Percentiles rank a stretch among this genome's conserved stretches.
Evolutionary conservation across 192 early-diverging fungal genomes (phyloP).

Genomic region (Funneliformis mosseae): DNA sequence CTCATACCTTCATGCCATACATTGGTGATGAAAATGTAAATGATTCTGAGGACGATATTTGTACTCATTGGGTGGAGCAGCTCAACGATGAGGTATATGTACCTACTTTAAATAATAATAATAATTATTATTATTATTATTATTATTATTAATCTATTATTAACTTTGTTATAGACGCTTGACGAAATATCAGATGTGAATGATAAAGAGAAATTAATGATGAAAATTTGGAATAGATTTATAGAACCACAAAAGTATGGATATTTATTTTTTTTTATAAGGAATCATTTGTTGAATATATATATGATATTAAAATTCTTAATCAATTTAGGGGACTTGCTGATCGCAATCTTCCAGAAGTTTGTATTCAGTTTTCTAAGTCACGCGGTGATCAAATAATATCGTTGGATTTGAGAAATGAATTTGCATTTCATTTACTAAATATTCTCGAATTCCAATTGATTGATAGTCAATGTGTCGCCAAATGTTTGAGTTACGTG

Average conservation of each 20-base stretch:
- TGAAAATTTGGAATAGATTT: conserved; percentile 32
- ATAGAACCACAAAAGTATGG: conserved; percentile 20
- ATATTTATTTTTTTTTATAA: neutral
- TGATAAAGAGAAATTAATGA: conserved; percentile 29
- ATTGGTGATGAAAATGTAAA: neutral
- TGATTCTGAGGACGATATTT: conserved; percentile 30
- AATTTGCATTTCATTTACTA: conserved; percentile 28
- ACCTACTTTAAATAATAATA: too few relatives aligned
- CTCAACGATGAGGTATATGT: conserved; percentile 19
- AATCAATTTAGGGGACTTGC: conserved; percentile 20
- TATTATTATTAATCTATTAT: neutral
- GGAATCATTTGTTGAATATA: neutral
- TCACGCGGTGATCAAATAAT: conserved; percentile 13
- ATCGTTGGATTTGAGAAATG: conserved; percentile 19
- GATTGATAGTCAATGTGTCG: conserved; percentile 22
- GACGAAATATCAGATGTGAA: conserved; percentile 18
- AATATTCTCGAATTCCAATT: conserved; percentile 12
- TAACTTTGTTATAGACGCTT: neutral
- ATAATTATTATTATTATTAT: neutral
- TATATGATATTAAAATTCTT: neutral
- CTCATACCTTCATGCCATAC: conserved; percentile 31
- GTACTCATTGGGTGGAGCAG: conserved; percentile 34
- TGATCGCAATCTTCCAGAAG: conserved; percentile 26
- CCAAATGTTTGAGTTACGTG: conserved; percentile 25
- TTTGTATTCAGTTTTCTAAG: conserved; percentile 31